Conservation (phyloP, 768 basidiomycete species). For the Porphyrellus cyaneotinctus region DNA sequence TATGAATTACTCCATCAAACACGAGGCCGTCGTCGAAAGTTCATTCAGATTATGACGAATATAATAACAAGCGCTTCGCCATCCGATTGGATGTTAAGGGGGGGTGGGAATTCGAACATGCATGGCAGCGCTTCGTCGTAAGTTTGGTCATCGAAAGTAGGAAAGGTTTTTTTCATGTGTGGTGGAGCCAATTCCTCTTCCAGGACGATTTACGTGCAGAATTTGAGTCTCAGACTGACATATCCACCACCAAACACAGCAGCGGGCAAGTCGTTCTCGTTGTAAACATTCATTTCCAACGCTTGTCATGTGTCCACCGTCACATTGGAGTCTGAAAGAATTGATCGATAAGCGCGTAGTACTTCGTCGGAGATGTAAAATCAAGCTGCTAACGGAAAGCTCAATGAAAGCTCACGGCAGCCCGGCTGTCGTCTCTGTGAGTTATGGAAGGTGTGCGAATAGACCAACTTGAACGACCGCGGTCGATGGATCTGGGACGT, state of each 20-base stretch:
- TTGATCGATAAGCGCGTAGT: neutral
- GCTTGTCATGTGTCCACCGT: neutral
- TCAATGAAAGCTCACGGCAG: neutral
- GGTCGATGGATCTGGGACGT: neutral
- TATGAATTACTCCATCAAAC: slow-evolving; percentile 10
- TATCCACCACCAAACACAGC: neutral
- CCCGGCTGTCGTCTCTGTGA: neutral
- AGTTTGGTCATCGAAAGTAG: neutral
- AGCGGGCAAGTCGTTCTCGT: neutral
- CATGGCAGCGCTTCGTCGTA: neutral
- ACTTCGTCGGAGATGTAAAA: neutral
- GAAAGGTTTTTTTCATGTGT: neutral
- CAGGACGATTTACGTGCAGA: neutral
- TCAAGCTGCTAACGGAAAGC: neutral
- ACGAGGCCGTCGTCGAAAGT: slow-evolving; percentile 23
- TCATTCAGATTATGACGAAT: slow-evolving; percentile 12
- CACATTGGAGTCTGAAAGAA: neutral
- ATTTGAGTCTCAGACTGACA: neutral
- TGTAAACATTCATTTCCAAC: neutral
- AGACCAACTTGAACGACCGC: neutral
- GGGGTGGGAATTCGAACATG: neutral
- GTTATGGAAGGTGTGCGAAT: neutral
- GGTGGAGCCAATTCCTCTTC: neutral
- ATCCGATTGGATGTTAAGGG: slow-evolving; percentile 4
- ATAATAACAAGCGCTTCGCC: neutral